These are phyloP conservation scores for Anthostomella pinea DNA, from an alignment of 2,329 filamentous ascomycete genomes.

Conservation along the genomic window DNA sequence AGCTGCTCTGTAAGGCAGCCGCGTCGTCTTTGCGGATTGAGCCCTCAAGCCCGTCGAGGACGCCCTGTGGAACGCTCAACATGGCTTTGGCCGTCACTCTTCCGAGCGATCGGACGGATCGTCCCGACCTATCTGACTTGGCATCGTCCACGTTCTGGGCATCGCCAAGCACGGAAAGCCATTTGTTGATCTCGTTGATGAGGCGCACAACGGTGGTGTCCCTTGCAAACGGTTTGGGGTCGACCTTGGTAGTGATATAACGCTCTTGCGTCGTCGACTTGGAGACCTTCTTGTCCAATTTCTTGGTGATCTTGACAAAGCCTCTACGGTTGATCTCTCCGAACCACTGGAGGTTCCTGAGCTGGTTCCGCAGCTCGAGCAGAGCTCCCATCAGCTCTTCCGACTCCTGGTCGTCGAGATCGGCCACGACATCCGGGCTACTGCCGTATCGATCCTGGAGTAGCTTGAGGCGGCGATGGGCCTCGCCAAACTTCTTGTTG, in stretches of 20 bases:
- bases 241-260: constrained; percentile 88
- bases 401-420: constrained; percentile 81
- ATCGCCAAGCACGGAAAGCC: constrained; percentile 80
- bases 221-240: constrained; percentile 82
- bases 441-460: constrained; percentile 85
- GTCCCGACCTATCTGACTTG: constrained; percentile 69
- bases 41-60: constrained; percentile 70
- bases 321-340: constrained; percentile 93
- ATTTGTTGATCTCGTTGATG: constrained; percentile 74
- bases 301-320: constrained; percentile 98
- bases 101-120: constrained; percentile 68
- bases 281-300: constrained; percentile 91
- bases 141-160: constrained; percentile 73
- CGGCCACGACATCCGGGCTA: constrained; percentile 64
- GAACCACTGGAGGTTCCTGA: constrained; percentile 95
- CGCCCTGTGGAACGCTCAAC: constrained; percentile 65
- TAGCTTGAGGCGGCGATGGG: constrained; percentile 77
- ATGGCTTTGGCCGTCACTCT: constrained; percentile 73
- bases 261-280: constrained; percentile 73
- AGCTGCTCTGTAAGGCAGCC: constrained; percentile 50
- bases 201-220: constrained; percentile 52
- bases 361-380: constrained; percentile 79
- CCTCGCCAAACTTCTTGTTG: constrained; percentile 90
- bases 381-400: constrained; percentile 90
- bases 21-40: constrained; percentile 69